A percentile compares a stretch with the other conserved stretches of the same genome.
phyloP scores from a whole-genome alignment of 2,329 filamentous ascomycete genomes.

The Mollisiaceae sp. region DNA sequence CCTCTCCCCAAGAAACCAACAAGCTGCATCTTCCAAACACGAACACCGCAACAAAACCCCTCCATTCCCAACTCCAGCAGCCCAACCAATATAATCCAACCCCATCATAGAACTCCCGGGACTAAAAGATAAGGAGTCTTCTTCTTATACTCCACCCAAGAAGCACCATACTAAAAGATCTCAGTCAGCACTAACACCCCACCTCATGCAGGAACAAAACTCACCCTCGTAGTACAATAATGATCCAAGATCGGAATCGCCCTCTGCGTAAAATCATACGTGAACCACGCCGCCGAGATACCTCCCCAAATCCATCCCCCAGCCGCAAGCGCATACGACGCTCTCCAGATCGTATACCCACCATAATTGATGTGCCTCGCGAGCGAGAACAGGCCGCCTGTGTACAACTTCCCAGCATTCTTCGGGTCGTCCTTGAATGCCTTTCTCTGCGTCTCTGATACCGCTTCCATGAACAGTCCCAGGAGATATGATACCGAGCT shows the following conservation, averaged over 20 bases:
- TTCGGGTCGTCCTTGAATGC: slow-evolving; percentile 54
- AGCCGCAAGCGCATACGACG: slow-evolving; percentile 52
- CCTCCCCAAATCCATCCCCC: slow-evolving; percentile 54
- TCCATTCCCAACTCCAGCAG: neutral
- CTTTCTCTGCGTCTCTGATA: slow-evolving; percentile 61
- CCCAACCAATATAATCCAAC: neutral
- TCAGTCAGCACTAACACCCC: neutral
- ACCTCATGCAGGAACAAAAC: slow-evolving; percentile 20
- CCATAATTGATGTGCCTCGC: slow-evolving; percentile 61
- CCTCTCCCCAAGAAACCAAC: too few relatives aligned
- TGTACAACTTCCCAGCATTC: slow-evolving; percentile 58
- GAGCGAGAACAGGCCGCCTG: slow-evolving; percentile 53
- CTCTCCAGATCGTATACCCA: slow-evolving; percentile 56
- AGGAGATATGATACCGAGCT: slow-evolving; percentile 2
- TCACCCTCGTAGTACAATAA: slow-evolving; percentile 51
- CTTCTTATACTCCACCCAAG: slow-evolving; percentile 46
- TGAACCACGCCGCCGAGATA: slow-evolving; percentile 47
- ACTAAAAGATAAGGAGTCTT: slow-evolving; percentile 47
- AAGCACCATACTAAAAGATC: slow-evolving; percentile 44
- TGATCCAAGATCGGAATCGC: slow-evolving; percentile 54
- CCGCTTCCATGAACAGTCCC: slow-evolving; percentile 50
- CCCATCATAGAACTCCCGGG: slow-evolving; percentile 42
- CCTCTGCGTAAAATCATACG: slow-evolving; percentile 51
- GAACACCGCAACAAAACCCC: too few relatives aligned
- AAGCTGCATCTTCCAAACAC: too few relatives aligned